Percentiles rank a stretch among this genome's conserved stretches.
phyloP scores from a whole-genome alignment of 2,329 filamentous ascomycete species.

The Davidsoniella virescens region DNA sequence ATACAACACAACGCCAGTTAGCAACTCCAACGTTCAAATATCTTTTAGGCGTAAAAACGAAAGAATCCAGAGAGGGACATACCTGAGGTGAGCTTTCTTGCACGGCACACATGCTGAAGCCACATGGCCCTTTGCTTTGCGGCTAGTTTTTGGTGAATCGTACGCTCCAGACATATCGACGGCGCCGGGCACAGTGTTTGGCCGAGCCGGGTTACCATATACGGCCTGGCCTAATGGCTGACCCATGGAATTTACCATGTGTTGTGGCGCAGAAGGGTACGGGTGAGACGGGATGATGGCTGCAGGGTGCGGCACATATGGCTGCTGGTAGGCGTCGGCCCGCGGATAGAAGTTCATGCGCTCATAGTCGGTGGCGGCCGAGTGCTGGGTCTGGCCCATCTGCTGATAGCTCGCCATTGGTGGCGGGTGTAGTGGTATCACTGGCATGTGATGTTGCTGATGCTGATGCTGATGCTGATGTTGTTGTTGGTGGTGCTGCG shows the following conservation, averaged over 20 bases:
- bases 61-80: conserved; percentile 16
- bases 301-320: conserved; percentile 11
- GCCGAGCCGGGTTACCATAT: conserved; percentile 4
- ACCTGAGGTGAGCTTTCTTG: conserved; percentile 67
- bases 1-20: neutral
- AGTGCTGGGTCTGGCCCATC: conserved; percentile 2
- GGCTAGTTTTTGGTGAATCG: conserved; percentile 42
- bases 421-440: conserved; percentile 5
- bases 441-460: conserved; percentile 4
- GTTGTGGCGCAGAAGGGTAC: conserved; percentile 5
- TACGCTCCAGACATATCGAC: conserved; percentile 29
- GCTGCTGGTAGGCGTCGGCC: conserved; percentile 19
- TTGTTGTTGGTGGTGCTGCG: conserved; percentile 17
- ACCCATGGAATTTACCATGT: conserved; percentile 17
- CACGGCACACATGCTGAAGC: conserved; percentile 75
- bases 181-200: conserved; percentile 7
- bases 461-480: conserved; percentile 18
- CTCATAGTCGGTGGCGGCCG: conserved; percentile 16
- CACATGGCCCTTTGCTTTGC: conserved; percentile 65
- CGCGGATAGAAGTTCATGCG: conserved; percentile 25
- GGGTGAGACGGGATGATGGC: conserved; percentile 9
- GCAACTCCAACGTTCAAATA: no score
- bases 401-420: conserved; percentile 7
- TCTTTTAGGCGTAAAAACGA: no score
- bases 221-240: conserved; percentile 17